Evolutionary conservation across 148 eudicot genomes (phyloP).

Genomic region (Chenopodium berlandieri): DNA sequence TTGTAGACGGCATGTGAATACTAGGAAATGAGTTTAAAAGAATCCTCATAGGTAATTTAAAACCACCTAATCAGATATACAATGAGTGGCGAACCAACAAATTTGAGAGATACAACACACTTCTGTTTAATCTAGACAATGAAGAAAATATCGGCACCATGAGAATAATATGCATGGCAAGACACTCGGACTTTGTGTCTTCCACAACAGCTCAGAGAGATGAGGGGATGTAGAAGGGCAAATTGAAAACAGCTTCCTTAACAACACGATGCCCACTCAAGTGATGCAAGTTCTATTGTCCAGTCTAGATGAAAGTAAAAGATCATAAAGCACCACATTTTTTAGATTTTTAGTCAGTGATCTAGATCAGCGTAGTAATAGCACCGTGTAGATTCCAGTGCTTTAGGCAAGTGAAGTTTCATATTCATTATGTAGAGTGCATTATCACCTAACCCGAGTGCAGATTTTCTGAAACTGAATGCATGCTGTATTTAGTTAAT

Average conservation of each 20-base stretch:
- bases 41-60: not conserved
- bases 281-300: not conserved
- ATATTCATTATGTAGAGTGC: not conserved
- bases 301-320: not conserved
- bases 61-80: not conserved
- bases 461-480: not conserved
- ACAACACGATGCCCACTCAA: not conserved
- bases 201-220: not conserved
- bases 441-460: not conserved
- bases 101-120: not conserved
- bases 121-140: not conserved
- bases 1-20: not conserved
- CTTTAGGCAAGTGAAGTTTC: not conserved
- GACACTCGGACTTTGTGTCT: not conserved
- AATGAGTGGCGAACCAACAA: not conserved
- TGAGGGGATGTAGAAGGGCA: not conserved
- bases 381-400: not conserved
- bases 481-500: not conserved
- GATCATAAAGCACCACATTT: not conserved
- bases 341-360: not conserved
- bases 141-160: not conserved
- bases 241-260: not conserved
- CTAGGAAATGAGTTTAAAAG: not conserved
- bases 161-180: not conserved
- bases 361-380: not conserved